These are phyloP conservation scores for Termitomyces sp. DNA, from an alignment of 768 basidiomycete genomes.

Conservation along the genomic window DNA sequence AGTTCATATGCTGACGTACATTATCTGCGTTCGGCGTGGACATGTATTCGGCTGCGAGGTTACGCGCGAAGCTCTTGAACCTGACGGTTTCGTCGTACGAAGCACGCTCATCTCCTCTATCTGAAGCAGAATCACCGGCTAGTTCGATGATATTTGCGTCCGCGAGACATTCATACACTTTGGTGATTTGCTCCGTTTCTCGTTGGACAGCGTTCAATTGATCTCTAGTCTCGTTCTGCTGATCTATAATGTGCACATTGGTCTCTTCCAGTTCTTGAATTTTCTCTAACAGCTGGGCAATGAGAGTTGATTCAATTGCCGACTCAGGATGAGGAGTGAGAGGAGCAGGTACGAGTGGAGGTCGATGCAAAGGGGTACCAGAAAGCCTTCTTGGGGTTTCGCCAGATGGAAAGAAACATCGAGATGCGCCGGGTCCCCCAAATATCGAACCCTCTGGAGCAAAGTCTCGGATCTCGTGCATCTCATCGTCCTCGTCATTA, in stretches of 20 bases:
- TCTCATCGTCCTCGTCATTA: slow-evolving; percentile 26
- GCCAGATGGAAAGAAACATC: slow-evolving; percentile 26
- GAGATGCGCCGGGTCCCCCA: slow-evolving; percentile 28
- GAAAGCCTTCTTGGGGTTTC: slow-evolving; percentile 18
- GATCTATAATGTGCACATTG: slow-evolving; percentile 61
- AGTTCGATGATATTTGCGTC: slow-evolving; percentile 52
- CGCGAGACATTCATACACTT: slow-evolving; percentile 65
- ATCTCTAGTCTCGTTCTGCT: slow-evolving; percentile 58
- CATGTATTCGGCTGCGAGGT: slow-evolving; percentile 33
- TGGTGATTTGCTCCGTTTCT: slow-evolving; percentile 68
- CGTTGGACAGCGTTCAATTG: slow-evolving; percentile 68
- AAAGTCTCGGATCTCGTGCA: slow-evolving; percentile 46
- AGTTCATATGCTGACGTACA: slow-evolving; percentile 13
- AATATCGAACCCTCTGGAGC: slow-evolving; percentile 54
- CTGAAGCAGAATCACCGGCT: slow-evolving; percentile 32
- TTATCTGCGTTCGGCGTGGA: slow-evolving; percentile 13
- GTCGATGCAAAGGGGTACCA: slow-evolving; percentile 15
- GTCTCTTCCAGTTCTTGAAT: slow-evolving; percentile 76
- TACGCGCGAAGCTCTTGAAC: slow-evolving; percentile 45
- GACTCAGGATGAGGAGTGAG: slow-evolving; percentile 36
- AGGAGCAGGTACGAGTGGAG: slow-evolving; percentile 11
- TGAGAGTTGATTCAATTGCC: slow-evolving; percentile 50
- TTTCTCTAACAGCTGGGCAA: slow-evolving; percentile 71
- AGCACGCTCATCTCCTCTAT: slow-evolving; percentile 21
- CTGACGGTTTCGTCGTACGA: slow-evolving; percentile 37